phyloP scores from a whole-genome alignment of 2,329 filamentous ascomycete genomes.

The Pseudonectria buxi region DNA sequence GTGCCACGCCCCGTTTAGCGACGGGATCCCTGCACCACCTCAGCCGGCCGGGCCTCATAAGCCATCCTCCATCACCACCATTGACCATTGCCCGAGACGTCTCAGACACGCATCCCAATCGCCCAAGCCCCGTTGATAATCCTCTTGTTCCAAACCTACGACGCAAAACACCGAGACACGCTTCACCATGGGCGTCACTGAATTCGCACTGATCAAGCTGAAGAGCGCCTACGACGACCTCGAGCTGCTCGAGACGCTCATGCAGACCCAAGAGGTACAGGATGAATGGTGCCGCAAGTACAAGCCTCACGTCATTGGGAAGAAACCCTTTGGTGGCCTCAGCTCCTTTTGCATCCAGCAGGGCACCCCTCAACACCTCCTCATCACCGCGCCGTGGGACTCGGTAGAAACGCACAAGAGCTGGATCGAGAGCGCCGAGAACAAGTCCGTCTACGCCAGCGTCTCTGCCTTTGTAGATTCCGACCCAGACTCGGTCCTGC shows the following conservation, averaged over 20 bases:
- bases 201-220: constrained; percentile 32
- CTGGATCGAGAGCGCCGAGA: constrained; percentile 39
- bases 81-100: too few relatives aligned
- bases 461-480: constrained; percentile 29
- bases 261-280: constrained; percentile 28
- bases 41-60: too few relatives aligned
- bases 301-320: constrained; percentile 27
- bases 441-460: constrained; percentile 28
- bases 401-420: constrained; percentile 33
- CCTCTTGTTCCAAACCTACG: too few relatives aligned
- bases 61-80: too few relatives aligned
- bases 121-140: too few relatives aligned
- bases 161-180: neutral
- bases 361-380: constrained; percentile 29
- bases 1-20: too few relatives aligned
- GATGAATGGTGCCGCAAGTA: constrained; percentile 33
- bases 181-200: constrained; percentile 32
- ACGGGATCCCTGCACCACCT: too few relatives aligned
- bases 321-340: constrained; percentile 24
- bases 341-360: constrained; percentile 31
- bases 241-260: constrained; percentile 27
- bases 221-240: constrained; percentile 21
- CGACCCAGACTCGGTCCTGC: constrained; percentile 24
- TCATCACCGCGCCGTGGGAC: constrained; percentile 41
- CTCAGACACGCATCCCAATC: too few relatives aligned